Evolutionary conservation across 2,329 filamentous ascomycete species (phyloP), one percentile per base, ranked within the genome.

Genomic region (Ascochyta rabiei): DNA sequence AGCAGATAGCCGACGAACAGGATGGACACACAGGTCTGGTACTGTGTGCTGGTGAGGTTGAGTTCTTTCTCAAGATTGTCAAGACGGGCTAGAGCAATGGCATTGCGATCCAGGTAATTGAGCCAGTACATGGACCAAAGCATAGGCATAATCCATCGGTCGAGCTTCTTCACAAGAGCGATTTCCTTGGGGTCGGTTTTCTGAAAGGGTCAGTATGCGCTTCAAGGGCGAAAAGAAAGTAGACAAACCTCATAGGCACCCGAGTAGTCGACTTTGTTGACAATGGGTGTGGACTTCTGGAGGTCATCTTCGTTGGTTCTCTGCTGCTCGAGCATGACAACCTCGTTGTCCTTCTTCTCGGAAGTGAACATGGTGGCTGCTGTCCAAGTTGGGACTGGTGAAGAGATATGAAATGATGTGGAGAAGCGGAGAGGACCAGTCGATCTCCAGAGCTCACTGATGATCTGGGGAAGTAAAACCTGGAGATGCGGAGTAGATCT

Each of bases 101-200:
- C 88, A 70, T 88, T 88, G 31, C 86, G 79, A 64, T 88, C 86
- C 16, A 89, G 74, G 72, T 90, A 91, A 75, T 91, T 91, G 77
- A 89, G 72, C 70, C 91, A 89, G 67, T 91, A 91, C 77, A 91
- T 89, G 60, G 91, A 71, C 42, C 91, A 84, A 53, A 91, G 78
- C 75, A 86, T 86, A 0, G 88, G 88, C 63, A 91, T 77, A 72
- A 91, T 56, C 46, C 88, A 82, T 18, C 81, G 64, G 68, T 92
- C 89, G 49, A 92, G 86, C 76, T 91, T 92, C 62, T 86, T 82
- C 71, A 74, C 69, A 13, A 74, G 59, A 2, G 67, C 70, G 18
- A 74, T 73, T 43, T 72, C 71, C 33, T 60, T 58, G 6, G 71
- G 71, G 33, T 73, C 70, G 10, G 68, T 73, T 60, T 74, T 73